Percentiles rank a stretch among this genome's conserved stretches.
These are phyloP conservation scores for Mrakia blollopis DNA, from an alignment of 768 basidiomycete genomes.

Conservation along the genomic window DNA sequence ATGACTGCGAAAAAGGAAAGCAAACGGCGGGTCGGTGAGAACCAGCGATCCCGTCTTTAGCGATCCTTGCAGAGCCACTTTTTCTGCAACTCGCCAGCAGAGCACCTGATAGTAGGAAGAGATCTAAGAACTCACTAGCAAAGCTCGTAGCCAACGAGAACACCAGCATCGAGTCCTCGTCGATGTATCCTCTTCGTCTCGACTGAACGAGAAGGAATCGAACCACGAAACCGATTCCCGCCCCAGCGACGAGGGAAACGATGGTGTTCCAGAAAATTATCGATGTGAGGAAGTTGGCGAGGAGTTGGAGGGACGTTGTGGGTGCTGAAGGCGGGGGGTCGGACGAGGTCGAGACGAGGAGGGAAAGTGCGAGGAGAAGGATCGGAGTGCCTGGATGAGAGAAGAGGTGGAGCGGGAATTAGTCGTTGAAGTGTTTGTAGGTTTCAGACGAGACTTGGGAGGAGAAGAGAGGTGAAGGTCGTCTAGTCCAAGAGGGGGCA, in stretches of 20 bases:
- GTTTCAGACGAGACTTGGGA: not conserved
- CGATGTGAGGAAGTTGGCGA: not conserved
- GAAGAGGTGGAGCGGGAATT: no score
- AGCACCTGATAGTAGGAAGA: not conserved
- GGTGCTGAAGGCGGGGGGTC: not conserved
- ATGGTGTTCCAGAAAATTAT: constrained; percentile 7
- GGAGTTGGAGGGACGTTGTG: not conserved
- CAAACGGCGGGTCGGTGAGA: not conserved
- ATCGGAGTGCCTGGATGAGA: constrained; percentile 3
- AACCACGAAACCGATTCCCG: not conserved
- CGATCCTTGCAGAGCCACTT: no score
- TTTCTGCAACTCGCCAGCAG: no score
- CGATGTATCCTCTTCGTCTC: not conserved
- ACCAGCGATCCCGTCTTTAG: not conserved
- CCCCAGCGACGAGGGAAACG: not conserved
- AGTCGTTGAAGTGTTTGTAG: no score
- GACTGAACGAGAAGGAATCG: not conserved
- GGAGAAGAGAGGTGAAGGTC: not conserved
- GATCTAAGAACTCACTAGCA: not conserved
- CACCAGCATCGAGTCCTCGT: constrained; percentile 22
- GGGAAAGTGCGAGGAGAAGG: constrained; percentile 9
- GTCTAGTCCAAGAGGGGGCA: not conserved
- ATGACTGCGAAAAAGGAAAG: not conserved
- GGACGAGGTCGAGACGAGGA: not conserved
- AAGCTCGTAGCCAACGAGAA: constrained; percentile 2